These are phyloP conservation scores for Beverwykella pulmonaria DNA, from an alignment of 495 filamentous ascomycete genomes.

Conservation along the genomic window DNA sequence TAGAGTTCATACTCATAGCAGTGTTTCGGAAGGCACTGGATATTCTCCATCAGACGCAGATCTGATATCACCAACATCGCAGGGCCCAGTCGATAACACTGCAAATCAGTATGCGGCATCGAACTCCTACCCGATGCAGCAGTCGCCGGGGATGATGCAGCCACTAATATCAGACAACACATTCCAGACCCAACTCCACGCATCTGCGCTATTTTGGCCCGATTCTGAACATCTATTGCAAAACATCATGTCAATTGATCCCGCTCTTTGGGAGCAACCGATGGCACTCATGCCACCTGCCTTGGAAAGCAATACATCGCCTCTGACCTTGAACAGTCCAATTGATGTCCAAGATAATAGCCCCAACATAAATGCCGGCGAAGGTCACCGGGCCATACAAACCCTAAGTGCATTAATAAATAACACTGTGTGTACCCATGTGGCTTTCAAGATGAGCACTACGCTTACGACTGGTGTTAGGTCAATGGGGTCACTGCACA, in stretches of 20 bases:
- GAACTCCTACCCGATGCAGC: not conserved
- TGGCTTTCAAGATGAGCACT: not conserved
- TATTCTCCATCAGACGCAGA: not conserved
- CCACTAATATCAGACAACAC: not conserved
- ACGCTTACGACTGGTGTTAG: not conserved
- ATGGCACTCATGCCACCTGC: not conserved
- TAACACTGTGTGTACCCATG: not conserved
- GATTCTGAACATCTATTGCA: constrained; percentile 1
- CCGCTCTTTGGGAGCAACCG: constrained; percentile 2
- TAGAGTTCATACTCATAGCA: constrained; percentile 1
- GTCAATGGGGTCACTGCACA: not conserved
- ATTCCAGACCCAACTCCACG: constrained; percentile 1
- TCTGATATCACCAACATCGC: not conserved
- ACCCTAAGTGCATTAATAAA: not conserved
- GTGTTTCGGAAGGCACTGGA: not conserved
- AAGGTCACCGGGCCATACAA: constrained; percentile 4
- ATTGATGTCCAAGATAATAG: not conserved
- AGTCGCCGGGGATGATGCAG: not conserved
- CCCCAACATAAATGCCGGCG: not conserved
- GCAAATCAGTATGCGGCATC: not conserved
- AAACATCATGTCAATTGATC: constrained; percentile 4
- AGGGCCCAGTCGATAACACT: not conserved
- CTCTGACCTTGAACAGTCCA: not conserved
- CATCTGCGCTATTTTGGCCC: not conserved
- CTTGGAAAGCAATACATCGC: not conserved